These are phyloP conservation scores for Puccinia hordei DNA, from an alignment of 1,284 basidiomycete genomes.

Conservation along the genomic window DNA sequence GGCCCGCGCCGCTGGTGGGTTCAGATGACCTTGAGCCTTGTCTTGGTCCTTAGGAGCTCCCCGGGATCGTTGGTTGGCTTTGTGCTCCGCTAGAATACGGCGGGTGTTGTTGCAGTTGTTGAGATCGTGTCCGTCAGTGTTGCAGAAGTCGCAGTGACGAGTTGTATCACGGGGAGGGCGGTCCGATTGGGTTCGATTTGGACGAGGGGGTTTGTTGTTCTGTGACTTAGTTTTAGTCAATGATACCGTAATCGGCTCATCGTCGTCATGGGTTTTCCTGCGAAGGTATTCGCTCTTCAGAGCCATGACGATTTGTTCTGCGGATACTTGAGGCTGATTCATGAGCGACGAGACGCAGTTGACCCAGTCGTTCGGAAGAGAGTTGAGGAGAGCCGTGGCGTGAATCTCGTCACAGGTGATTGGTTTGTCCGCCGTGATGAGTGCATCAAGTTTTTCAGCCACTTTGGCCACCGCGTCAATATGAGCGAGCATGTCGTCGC, in stretches of 20 bases:
- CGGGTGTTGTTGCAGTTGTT: too few species aligned
- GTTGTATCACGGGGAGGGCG: too few species aligned
- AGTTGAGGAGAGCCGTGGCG: not conserved
- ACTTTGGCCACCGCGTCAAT: not conserved
- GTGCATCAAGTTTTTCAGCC: not conserved
- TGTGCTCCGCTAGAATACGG: too few species aligned
- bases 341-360: not conserved
- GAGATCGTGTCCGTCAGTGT: too few species aligned
- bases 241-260: not conserved
- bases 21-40: too few species aligned
- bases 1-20: too few species aligned
- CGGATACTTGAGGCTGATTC: not conserved
- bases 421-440: not conserved
- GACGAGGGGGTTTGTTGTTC: not conserved
- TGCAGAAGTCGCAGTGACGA: too few species aligned
- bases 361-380: slow-evolving; percentile 17
- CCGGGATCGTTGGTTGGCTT: too few species aligned
- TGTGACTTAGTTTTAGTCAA: not conserved
- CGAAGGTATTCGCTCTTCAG: not conserved
- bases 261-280: not conserved
- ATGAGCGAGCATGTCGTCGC: not conserved
- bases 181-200: not conserved
- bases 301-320: not conserved
- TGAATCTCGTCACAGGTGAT: not conserved
- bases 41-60: too few species aligned